Percentiles rank a stretch among this genome's conserved stretches.
Conservation (phyloP, 805 yeast genomes). For the Kuraishia borneana region DNA sequence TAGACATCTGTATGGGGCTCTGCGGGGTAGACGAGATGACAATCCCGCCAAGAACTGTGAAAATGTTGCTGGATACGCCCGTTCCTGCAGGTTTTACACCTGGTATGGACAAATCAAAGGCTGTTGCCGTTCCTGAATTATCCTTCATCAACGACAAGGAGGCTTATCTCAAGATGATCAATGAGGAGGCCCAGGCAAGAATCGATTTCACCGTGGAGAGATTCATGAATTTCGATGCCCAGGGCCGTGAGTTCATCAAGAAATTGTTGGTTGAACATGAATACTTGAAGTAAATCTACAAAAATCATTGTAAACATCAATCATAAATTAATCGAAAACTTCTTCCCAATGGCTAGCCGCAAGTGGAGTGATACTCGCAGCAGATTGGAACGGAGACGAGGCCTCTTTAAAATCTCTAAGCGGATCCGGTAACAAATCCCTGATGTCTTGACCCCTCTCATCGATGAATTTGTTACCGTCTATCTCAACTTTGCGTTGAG, state of each 20-base stretch:
- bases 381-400: slow-evolving; percentile 4
- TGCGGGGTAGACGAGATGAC: slow-evolving; percentile 26
- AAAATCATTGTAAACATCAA: no score
- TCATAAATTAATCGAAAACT: no score
- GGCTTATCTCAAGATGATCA: slow-evolving; percentile 7
- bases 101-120: slow-evolving; percentile 9
- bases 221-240: slow-evolving; percentile 8
- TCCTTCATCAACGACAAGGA: slow-evolving; percentile 12
- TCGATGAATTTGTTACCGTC: slow-evolving; percentile 26
- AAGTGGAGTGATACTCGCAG: not conserved
- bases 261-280: slow-evolving; percentile 1
- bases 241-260: slow-evolving; percentile 7
- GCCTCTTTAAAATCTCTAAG: slow-evolving; percentile 12
- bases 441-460: slow-evolving; percentile 24
- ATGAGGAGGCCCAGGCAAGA: slow-evolving; percentile 10
- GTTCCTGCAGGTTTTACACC: slow-evolving; percentile 15
- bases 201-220: slow-evolving; percentile 9
- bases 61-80: slow-evolving; percentile 9
- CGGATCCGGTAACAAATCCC: slow-evolving; percentile 17
- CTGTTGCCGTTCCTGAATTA: slow-evolving; percentile 9
- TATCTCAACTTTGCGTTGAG: slow-evolving; percentile 26
- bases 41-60: slow-evolving; percentile 17
- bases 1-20: slow-evolving; percentile 14
- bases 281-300: no score
- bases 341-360: not conserved